phyloP scores from a whole-genome alignment of 345 rosid species.

The Gynandropsis gynandra region DNA sequence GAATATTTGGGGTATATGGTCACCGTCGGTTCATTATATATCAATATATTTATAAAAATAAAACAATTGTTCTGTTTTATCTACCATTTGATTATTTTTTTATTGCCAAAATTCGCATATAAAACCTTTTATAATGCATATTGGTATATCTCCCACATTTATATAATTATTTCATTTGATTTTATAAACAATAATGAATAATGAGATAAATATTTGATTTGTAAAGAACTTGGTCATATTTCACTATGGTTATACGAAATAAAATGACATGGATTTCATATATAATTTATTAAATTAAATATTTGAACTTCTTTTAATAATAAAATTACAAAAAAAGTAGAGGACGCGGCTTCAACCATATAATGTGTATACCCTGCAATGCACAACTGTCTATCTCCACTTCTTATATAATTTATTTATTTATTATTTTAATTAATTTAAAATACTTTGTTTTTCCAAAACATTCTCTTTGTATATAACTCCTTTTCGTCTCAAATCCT shows the following conservation, averaged over 20 bases:
- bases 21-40: neutral
- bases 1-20: too few relatives aligned
- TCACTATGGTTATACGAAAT: too few relatives aligned
- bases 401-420: conserved; percentile 1
- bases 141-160: too few relatives aligned
- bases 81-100: too few relatives aligned
- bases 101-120: too few relatives aligned
- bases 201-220: too few relatives aligned
- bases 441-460: neutral
- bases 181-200: too few relatives aligned
- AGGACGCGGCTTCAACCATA: conserved; percentile 29
- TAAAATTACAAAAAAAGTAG: neutral
- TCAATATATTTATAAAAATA: neutral
- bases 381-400: conserved; percentile 34
- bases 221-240: too few relatives aligned
- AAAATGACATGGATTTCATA: neutral
- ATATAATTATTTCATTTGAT: too few relatives aligned
- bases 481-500: conserved; percentile 17
- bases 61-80: too few relatives aligned
- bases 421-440: neutral
- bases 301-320: neutral
- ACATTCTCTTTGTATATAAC: conserved; percentile 26
- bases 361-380: conserved; percentile 27
- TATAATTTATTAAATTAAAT: neutral
- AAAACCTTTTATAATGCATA: too few relatives aligned